Conservation (phyloP, 2,329 filamentous ascomycete species). For the Colletotrichum lini region DNA sequence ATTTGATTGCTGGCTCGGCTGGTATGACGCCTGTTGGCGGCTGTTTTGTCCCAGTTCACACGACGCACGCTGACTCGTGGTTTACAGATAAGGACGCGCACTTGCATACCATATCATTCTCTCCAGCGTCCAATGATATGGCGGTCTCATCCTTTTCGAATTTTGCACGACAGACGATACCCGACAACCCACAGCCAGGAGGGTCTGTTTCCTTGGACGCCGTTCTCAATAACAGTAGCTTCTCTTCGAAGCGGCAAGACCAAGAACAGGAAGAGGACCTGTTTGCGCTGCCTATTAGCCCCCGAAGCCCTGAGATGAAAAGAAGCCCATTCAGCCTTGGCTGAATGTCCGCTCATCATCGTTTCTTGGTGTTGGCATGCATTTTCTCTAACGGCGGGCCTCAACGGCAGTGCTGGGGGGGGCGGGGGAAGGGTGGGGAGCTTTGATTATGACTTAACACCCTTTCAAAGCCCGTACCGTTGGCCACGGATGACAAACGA, state of each 20-base stretch:
- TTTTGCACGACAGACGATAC: conserved; percentile 44
- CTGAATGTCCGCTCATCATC: background rate
- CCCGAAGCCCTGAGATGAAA: conserved; percentile 87
- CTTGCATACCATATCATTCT: conserved; percentile 52
- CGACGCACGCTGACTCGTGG: background rate
- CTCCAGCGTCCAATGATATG: conserved; percentile 51
- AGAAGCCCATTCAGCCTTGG: conserved; percentile 83
- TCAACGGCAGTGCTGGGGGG: background rate
- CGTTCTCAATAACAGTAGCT: conserved; percentile 53
- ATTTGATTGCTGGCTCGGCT: conserved; percentile 68
- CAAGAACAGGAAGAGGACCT: conserved; percentile 81
- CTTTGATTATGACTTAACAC: background rate
- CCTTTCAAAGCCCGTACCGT: background rate
- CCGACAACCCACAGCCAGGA: background rate
- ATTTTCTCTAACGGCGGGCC: background rate
- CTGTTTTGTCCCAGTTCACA: background rate
- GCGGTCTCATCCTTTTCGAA: conserved; percentile 55
- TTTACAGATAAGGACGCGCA: conserved; percentile 12
- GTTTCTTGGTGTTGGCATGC: no score
- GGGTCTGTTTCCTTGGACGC: conserved; percentile 57
- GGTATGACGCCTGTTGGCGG: conserved; percentile 58
- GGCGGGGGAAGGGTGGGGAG: no score
- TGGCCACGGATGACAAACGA: background rate
- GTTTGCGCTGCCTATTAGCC: conserved; percentile 90
- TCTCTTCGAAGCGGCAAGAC: conserved; percentile 50